A percentile compares a stretch with the other conserved stretches of the same genome.
phyloP scores from a whole-genome alignment of 192 early-diverging fungal species.

The Jimgerdemannia flammicorona region DNA sequence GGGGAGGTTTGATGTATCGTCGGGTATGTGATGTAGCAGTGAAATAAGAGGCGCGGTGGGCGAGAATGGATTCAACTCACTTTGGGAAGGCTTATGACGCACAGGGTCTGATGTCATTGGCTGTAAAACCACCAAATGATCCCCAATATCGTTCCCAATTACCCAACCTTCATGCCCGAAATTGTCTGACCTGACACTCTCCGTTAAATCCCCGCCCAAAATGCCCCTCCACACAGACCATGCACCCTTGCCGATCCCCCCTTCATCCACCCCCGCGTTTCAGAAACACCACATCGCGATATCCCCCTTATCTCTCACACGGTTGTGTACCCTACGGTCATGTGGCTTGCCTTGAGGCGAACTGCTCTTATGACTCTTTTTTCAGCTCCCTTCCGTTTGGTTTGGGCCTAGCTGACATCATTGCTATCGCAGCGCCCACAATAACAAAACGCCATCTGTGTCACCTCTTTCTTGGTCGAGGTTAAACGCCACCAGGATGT shows the following conservation, averaged over 20 bases:
- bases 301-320: too few species aligned
- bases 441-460: too few species aligned
- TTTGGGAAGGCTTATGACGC: neutral
- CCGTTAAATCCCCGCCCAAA: neutral
- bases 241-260: neutral
- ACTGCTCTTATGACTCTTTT: neutral
- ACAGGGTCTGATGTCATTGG: neutral
- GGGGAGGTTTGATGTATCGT: too few species aligned
- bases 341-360: neutral
- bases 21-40: neutral
- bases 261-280: neutral
- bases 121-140: neutral
- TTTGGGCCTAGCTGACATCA: too few species aligned
- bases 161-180: neutral
- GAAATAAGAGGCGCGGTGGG: slow-evolving; percentile 10
- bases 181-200: neutral
- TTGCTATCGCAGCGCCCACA: too few species aligned
- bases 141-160: neutral
- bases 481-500: too few species aligned
- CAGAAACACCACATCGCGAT: neutral
- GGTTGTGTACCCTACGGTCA: neutral
- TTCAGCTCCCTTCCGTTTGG: too few species aligned
- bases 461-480: too few species aligned
- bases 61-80: neutral
- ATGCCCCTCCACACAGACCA: neutral